These are phyloP conservation scores for Gossypium mustelinum DNA, from an alignment of 345 rosid species.

Conservation along the genomic window DNA sequence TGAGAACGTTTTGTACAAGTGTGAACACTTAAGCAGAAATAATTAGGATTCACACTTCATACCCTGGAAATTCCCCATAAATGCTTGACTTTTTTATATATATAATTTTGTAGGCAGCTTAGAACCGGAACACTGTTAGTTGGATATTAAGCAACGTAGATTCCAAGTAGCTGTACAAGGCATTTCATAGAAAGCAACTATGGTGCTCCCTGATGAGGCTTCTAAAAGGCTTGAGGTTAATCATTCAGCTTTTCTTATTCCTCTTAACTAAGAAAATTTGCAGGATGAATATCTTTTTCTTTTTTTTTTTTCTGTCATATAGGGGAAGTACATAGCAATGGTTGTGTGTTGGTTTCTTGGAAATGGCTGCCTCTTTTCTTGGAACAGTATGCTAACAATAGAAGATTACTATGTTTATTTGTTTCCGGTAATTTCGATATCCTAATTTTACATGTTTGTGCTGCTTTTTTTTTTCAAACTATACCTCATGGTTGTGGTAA, in stretches of 20 bases:
- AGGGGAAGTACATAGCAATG: constrained; percentile 72
- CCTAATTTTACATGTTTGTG: neutral
- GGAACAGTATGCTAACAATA: constrained; percentile 84
- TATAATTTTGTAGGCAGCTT: neutral
- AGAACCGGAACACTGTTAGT: neutral
- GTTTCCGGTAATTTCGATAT: constrained; percentile 51
- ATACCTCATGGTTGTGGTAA: neutral
- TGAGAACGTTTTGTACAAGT: too few relatives aligned
- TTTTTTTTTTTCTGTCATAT: neutral
- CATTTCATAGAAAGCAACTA: constrained; percentile 8
- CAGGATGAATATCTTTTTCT: neutral
- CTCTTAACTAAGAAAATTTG: neutral
- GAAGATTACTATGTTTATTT: constrained; percentile 56
- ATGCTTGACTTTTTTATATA: neutral
- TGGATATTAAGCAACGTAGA: neutral
- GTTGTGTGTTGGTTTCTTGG: constrained; percentile 78
- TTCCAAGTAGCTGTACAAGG: constrained; percentile 16
- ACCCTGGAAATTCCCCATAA: neutral
- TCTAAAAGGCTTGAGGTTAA: constrained; percentile 35
- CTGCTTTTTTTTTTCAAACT: neutral
- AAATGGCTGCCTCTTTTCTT: constrained; percentile 68
- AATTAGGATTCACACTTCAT: neutral
- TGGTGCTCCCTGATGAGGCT: constrained; percentile 23
- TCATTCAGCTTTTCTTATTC: constrained; percentile 6
- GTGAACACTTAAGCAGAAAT: too few relatives aligned